Base-by-base conservation (phyloP, 2,329 filamentous ascomycete genomes). In the Proliferodiscus dingleyae region DNA sequence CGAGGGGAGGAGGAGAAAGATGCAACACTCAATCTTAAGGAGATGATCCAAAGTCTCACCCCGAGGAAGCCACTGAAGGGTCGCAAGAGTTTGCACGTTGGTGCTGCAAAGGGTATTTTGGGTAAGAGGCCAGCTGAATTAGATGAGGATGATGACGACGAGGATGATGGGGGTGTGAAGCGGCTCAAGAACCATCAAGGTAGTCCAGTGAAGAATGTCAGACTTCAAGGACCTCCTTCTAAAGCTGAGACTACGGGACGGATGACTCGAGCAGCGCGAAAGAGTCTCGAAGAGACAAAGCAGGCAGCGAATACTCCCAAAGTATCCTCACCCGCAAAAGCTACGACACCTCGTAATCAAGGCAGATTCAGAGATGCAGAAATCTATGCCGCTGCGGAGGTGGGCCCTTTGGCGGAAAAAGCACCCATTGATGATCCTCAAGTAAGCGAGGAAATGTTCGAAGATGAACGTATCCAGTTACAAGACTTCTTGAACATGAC, bases 401-500 rank as follows among this genome's bases (percentile, higher is more conserved):
- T 71, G 7, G 66, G 69, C 1, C 57, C 64, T 39, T 57, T 65
- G n/a, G 60, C 68, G 39, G 62, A 72, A 46, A 68, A 71, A 16
- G 60, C 60, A 2, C 66, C 74, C 34, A 57, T 69, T 19, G 67
- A 72, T 41, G 64, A 69, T 5, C 75, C 80, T n/a, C 72, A 72
- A 16, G 65, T 71, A 10, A 49, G 54, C 11, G 61, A 63, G 36
- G 56, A 62, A 19, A 64, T 62, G 18, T 47, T 56, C 22, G 59
- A 61, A 10, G 73, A 76, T 16, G 77, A 83, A 21, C 75, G 74
- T 18, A 89, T 95, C 43, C 85, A 90, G 37, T 73, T 98, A 3
- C 89, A 95, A 57, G 87, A 95, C 43, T 98, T 98, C 67, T 71
- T 98, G 36, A 88, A 94, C 52, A 83, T 95, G 81, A 96, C 91